Conservation (phyloP, 2,329 filamentous ascomycete species). For the Aspergillus persii region DNA sequence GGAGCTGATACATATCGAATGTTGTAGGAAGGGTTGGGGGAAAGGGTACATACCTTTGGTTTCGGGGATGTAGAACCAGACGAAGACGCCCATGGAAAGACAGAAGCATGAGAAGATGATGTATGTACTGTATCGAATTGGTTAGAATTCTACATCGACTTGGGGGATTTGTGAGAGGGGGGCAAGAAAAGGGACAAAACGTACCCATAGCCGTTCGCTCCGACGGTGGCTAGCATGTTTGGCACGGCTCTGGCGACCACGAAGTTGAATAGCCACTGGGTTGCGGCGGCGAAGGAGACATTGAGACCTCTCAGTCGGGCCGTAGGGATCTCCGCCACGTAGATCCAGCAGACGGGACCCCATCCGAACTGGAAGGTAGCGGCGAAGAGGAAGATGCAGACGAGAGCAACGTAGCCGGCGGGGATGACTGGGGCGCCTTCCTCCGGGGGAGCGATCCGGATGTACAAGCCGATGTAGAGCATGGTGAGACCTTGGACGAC, state of each 20-base stretch:
- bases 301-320: constrained; percentile 65
- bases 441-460: constrained; percentile 49
- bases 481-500: constrained; percentile 59
- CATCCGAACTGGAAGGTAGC: constrained; percentile 68
- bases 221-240: constrained; percentile 62
- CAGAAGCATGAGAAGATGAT: constrained; percentile 68
- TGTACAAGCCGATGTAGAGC: constrained; percentile 71
- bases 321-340: constrained; percentile 68
- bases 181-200: constrained; percentile 13
- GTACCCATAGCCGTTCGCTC: constrained; percentile 49
- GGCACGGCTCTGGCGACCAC: constrained; percentile 67
- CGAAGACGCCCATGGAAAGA: constrained; percentile 63
- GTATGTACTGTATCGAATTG: constrained; percentile 55
- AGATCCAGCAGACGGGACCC: constrained; percentile 72
- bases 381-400: constrained; percentile 71
- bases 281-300: constrained; percentile 65
- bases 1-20: background rate
- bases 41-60: constrained; percentile 61
- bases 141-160: constrained; percentile 17
- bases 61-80: constrained; percentile 69
- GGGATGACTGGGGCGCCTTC: constrained; percentile 55
- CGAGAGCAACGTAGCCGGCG: constrained; percentile 68
- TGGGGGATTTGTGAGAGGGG: background rate
- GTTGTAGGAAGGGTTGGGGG: background rate
- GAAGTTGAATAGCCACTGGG: constrained; percentile 74